phyloP scores from a whole-genome alignment of 169 alveolate species.

The Plasmodium relictum region DNA sequence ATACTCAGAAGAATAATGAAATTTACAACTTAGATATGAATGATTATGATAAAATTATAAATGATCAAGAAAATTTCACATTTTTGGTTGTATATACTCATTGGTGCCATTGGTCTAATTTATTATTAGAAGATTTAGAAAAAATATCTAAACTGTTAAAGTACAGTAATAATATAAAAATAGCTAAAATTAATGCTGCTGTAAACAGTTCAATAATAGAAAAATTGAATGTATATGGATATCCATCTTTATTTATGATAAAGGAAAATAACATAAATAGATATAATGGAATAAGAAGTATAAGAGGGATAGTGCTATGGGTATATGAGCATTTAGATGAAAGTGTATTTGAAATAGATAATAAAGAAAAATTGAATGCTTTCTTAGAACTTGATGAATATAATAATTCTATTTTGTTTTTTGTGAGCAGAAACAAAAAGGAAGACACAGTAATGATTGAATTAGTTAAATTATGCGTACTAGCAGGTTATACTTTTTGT shows the following conservation, averaged over 20 bases:
- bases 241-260: constrained; percentile 62
- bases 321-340: constrained; percentile 31
- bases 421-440: constrained; percentile 35
- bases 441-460: constrained; percentile 2
- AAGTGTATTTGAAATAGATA: constrained; percentile 54
- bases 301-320: constrained; percentile 38
- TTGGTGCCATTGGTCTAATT: constrained; percentile 53
- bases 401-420: constrained; percentile 58
- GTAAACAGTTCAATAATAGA: constrained; percentile 34
- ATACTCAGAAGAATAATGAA: constrained; percentile 2
- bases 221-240: constrained; percentile 44
- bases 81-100: constrained; percentile 61
- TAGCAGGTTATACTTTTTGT: constrained; percentile 31
- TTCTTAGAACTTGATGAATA: constrained; percentile 53
- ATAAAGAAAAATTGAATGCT: constrained; percentile 17
- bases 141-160: constrained; percentile 41
- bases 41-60: constrained; percentile 24
- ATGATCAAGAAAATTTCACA: constrained; percentile 30
- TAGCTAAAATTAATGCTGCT: constrained; percentile 65
- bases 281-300: constrained; percentile 24
- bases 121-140: constrained; percentile 44
- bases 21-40: constrained; percentile 20
- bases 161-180: constrained; percentile 22
- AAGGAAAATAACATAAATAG: constrained; percentile 21
- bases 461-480: constrained; percentile 27